Evolutionary conservation across 1,139 yeast species (phyloP), one percentile per base, ranked within the genome.

Genomic region (Entelexis sorbosivorans): DNA sequence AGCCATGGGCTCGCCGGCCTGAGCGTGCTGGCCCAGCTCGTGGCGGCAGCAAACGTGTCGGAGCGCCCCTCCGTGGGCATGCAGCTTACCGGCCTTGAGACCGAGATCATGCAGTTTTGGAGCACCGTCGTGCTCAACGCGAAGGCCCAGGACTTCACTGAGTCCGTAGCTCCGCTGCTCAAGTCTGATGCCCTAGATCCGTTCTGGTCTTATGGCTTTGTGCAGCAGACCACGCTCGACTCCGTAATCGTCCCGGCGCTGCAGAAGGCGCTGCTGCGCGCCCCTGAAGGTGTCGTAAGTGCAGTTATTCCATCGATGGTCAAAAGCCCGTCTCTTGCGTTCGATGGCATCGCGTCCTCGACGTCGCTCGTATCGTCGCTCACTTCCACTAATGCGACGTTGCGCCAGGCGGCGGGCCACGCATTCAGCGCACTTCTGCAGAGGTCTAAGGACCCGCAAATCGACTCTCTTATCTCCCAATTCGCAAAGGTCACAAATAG

Each of bases 201-300:
- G 1, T 66, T 78, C 24, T 56, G 64, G 19, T 62, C 78, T 26
- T 60, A 64, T 19, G 72, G 72, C 16, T 71, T 73, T 55, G 63
- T 81, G 6, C 61, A 69, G 5, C 63, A 66, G n/a, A 72, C 70
- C 1, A 71, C 72, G 14, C 72, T 83, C 52, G 66, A 64, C 16
- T 59, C 64, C 0, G 51, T 60, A 4, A 58, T 87, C 17, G 63
- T 81, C 10, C 87, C 94, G 2, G 72, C 75, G 17, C 63, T 89
- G 48, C 91, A 86, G 59, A 88, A 85, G 63, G 77, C 93, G 0
- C 73, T 83, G 48, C 72, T 91, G 61, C 77, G 96, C 64, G 79
- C 95, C 2, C 84, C 96, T 0, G 97, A 88, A 63, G 68, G 72
- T 35, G 76, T 87, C 0, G 75, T 85, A 57, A 73, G 74, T 8